These are phyloP conservation scores for Colletotrichum coccodes DNA, from an alignment of 2,329 filamentous ascomycete species.

Conservation along the genomic window DNA sequence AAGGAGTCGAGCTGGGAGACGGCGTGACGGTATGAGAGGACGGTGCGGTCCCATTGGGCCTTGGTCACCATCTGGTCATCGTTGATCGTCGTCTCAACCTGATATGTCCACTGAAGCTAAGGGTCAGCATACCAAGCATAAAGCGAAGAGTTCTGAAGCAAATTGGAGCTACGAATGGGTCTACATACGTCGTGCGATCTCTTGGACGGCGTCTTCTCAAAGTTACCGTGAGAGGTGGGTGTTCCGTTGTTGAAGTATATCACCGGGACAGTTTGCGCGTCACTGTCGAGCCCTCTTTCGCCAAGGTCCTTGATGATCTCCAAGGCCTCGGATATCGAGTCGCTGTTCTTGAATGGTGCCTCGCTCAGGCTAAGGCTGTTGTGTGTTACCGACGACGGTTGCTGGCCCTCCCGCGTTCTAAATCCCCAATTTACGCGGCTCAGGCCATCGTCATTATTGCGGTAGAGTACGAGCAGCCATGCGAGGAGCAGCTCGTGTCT, in stretches of 20 bases:
- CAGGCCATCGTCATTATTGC: slow-evolving; percentile 35
- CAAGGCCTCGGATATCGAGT: slow-evolving; percentile 28
- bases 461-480: slow-evolving; percentile 37
- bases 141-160: neutral
- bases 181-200: slow-evolving; percentile 26
- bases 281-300: neutral
- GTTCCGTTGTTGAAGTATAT: slow-evolving; percentile 34
- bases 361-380: slow-evolving; percentile 26
- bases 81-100: slow-evolving; percentile 32
- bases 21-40: slow-evolving; percentile 32
- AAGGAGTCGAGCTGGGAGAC: slow-evolving; percentile 34
- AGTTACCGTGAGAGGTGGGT: slow-evolving; percentile 1
- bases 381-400: slow-evolving; percentile 6
- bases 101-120: slow-evolving; percentile 36
- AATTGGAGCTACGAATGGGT: neutral
- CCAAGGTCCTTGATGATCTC: slow-evolving; percentile 23
- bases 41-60: slow-evolving; percentile 34
- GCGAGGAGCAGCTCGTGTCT: slow-evolving; percentile 36
- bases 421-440: slow-evolving; percentile 32
- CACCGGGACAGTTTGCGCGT: slow-evolving; percentile 16
- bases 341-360: slow-evolving; percentile 31
- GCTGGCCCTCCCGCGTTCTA: slow-evolving; percentile 15
- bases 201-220: slow-evolving; percentile 24
- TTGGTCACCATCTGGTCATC: slow-evolving; percentile 30
- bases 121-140: neutral